Base-by-base conservation (phyloP, 345 rosid species). In the Excoecaria cochinchinensis region DNA sequence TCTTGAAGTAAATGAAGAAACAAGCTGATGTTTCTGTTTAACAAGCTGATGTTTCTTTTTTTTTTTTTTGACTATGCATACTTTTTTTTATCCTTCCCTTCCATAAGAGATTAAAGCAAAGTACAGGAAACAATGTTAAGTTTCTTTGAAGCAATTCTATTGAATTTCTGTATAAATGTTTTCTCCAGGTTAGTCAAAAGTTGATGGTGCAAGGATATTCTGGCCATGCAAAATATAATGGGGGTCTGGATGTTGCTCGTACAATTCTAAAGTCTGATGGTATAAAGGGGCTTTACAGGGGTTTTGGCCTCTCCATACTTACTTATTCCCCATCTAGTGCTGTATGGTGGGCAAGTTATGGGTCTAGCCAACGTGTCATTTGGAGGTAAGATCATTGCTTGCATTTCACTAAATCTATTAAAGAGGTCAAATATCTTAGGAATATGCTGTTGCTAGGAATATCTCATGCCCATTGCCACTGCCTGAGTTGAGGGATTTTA, bases 341-440 rank as follows among this genome's bases (percentile, higher is more conserved):
- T 73, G 98, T 90, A 59, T 95, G 99, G 99, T 95, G 99, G 99
- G 99, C 99, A 21, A 90, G 94, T 85, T 95, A 95, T 82, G 98
- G 97, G 47, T 87, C 98, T 64, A 93, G 97, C 82, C 99, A 95
- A 78, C 97, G 99, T 57, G 78, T 95, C 77, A 90, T 95, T 53
- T 91, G 98, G 98, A 92, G 91, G 99, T 92, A 73, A 82, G 85
- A 61, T 59, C 51, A 15, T 56, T 70, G 48, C 56, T 72, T 82
- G 36, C 69, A 44, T 24, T 69, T 50, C n/a, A 19, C 46, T 24
- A 14, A 14, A 68, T 14, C 21, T 57, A 52, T 24, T 16, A 17
- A n/a, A 67, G 25, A 60, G 38, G 50, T 50, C 22, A 50, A 40
- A 62, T 25, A 51, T 1, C 13, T 57, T 56, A 24, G 71, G 17